Evolutionary conservation across 2,329 filamentous ascomycete genomes (phyloP).

Genomic region (Apiospora phragmitis): DNA sequence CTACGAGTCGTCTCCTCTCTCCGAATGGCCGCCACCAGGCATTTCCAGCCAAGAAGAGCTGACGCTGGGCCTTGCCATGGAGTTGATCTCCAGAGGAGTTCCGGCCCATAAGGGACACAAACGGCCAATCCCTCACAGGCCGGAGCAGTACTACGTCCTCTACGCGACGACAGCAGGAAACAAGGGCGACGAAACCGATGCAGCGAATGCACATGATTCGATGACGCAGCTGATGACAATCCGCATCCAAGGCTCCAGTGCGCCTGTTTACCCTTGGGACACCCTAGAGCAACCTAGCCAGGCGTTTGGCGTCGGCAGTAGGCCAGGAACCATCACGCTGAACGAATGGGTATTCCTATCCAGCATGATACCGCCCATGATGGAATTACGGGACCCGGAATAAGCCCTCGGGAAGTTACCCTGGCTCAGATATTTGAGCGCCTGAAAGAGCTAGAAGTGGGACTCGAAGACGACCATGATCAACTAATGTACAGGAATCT

Average conservation of each 20-base stretch:
- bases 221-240: slow-evolving; percentile 62
- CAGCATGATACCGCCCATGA: slow-evolving; percentile 55
- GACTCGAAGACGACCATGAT: slow-evolving; percentile 48
- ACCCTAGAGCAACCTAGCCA: slow-evolving; percentile 75
- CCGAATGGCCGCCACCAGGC: slow-evolving; percentile 58
- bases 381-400: slow-evolving; percentile 58
- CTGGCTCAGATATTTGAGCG: slow-evolving; percentile 59
- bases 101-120: slow-evolving; percentile 58
- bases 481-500: slow-evolving; percentile 62
- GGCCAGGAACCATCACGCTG: slow-evolving; percentile 70
- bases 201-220: slow-evolving; percentile 50
- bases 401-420: slow-evolving; percentile 61
- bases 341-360: slow-evolving; percentile 67
- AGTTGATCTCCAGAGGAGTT: slow-evolving; percentile 59
- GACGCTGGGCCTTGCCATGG: slow-evolving; percentile 53
- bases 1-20: slow-evolving; percentile 40
- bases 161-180: slow-evolving; percentile 54
- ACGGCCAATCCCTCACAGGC: slow-evolving; percentile 53
- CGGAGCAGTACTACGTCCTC: slow-evolving; percentile 56
- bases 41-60: slow-evolving; percentile 51
- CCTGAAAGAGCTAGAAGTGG: slow-evolving; percentile 57
- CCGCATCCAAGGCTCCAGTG: slow-evolving; percentile 41
- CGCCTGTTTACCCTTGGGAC: slow-evolving; percentile 60
- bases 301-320: slow-evolving; percentile 64
- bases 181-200: slow-evolving; percentile 39